Percentiles rank a stretch among this genome's conserved stretches.
These are phyloP conservation scores for Camelina neglecta DNA, from an alignment of 345 rosid species.

Conservation along the genomic window DNA sequence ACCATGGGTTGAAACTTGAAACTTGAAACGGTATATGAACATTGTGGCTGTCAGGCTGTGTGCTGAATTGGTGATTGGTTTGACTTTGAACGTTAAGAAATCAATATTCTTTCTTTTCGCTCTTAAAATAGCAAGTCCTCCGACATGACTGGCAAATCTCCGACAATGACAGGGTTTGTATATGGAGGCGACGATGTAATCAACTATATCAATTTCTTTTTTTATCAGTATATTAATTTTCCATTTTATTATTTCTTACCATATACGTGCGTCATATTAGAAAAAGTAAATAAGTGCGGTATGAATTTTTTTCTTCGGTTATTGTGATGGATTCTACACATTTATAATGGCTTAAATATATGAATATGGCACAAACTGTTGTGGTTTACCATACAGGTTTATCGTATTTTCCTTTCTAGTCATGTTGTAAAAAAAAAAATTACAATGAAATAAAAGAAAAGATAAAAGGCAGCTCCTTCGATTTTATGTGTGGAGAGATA, in stretches of 20 bases:
- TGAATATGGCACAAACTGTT: neutral
- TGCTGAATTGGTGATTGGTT: slow-evolving; percentile 18
- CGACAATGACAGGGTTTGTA: slow-evolving; percentile 24
- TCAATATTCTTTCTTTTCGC: neutral
- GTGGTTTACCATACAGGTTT: neutral
- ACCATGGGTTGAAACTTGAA: neutral
- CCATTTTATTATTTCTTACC: neutral
- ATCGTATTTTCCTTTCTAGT: neutral
- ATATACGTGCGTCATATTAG: neutral
- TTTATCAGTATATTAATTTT: neutral
- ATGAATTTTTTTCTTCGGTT: neutral
- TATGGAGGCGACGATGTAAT: neutral
- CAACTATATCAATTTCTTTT: neutral
- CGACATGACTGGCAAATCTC: slow-evolving; percentile 24
- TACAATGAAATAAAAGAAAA: neutral
- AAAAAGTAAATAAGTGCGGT: neutral
- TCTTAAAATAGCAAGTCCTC: slow-evolving; percentile 26
- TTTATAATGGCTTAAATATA: neutral
- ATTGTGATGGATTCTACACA: neutral
- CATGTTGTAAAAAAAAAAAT: neutral
- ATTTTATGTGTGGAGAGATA: slow-evolving; percentile 22
- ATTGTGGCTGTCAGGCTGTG: neutral
- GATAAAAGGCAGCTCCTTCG: neutral
- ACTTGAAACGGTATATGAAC: neutral
- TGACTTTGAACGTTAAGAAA: slow-evolving; percentile 29